These are phyloP conservation scores for Apostasia ramifera DNA, from an alignment of 106 monocot genomes.

Conservation along the genomic window DNA sequence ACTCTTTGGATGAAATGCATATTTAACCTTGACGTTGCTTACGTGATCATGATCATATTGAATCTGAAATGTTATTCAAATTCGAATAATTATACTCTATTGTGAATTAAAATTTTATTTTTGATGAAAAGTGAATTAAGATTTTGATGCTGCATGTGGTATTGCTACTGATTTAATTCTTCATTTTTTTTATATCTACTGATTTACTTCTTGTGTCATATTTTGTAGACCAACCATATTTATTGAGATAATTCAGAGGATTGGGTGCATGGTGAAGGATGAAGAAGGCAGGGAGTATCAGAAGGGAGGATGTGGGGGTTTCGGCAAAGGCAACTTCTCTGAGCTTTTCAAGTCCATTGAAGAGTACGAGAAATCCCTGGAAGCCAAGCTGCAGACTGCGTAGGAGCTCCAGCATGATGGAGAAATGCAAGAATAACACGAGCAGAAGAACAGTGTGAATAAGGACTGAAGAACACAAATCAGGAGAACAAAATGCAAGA, in stretches of 20 bases:
- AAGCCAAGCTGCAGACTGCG: constrained; percentile 37
- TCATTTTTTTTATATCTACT: not conserved
- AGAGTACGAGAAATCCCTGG: constrained; percentile 89
- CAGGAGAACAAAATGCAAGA: too few species aligned
- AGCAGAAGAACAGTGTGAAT: too few species aligned
- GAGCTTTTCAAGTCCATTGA: constrained; percentile 98
- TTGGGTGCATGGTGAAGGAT: constrained; percentile 84
- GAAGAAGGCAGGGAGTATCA: constrained; percentile 59
- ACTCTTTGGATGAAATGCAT: too few species aligned
- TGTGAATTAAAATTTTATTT: too few species aligned
- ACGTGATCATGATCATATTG: too few species aligned
- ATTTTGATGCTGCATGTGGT: too few species aligned
- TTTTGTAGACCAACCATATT: constrained; percentile 77
- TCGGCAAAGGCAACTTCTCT: constrained; percentile 92
- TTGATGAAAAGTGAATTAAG: too few species aligned
- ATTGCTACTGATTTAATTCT: not conserved
- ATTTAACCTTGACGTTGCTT: too few species aligned
- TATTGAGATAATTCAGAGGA: constrained; percentile 90
- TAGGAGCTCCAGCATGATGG: constrained; percentile 7
- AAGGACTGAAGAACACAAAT: too few species aligned
- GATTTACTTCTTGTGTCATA: not conserved
- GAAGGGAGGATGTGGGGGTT: constrained; percentile 91
- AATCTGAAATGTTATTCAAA: too few species aligned
- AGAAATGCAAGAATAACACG: not conserved
- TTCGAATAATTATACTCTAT: too few species aligned